Evolutionary conservation across 2,329 filamentous ascomycete species (phyloP).

Genomic region (Cryphonectria naterciae): DNA sequence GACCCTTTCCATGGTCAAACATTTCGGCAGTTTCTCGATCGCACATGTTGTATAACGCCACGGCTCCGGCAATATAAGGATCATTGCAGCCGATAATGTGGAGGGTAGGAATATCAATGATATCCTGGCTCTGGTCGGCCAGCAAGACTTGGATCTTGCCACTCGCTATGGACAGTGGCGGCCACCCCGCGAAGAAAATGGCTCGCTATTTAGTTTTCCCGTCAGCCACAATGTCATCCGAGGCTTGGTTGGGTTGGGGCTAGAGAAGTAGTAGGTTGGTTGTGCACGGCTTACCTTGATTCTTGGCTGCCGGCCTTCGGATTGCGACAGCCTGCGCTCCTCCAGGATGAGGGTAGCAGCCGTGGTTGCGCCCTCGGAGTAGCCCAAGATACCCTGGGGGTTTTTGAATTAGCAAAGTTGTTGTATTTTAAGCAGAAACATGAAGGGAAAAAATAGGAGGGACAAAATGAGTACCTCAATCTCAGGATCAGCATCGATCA

Average conservation of each 20-base stretch:
- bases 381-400: conserved; percentile 25
- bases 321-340: conserved; percentile 23
- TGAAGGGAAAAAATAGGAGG: no score
- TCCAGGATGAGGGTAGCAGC: conserved; percentile 26
- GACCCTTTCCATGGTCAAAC: conserved; percentile 49
- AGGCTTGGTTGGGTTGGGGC: background rate
- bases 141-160: conserved; percentile 38
- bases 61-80: conserved; percentile 29
- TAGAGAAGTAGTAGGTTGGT: no score
- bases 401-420: background rate
- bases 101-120: conserved; percentile 45
- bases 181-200: conserved; percentile 52
- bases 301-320: conserved; percentile 39
- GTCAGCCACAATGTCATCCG: conserved; percentile 12
- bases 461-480: conserved; percentile 32
- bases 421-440: background rate
- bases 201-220: conserved; percentile 43
- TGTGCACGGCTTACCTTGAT: conserved; percentile 38
- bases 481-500: conserved; percentile 22
- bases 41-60: conserved; percentile 41
- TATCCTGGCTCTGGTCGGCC: conserved; percentile 44
- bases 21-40: conserved; percentile 45
- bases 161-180: conserved; percentile 41
- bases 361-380: conserved; percentile 27
- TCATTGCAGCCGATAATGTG: conserved; percentile 47